phyloP scores from a whole-genome alignment of 768 basidiomycete species.

The Hydnomerulius pinastri region DNA sequence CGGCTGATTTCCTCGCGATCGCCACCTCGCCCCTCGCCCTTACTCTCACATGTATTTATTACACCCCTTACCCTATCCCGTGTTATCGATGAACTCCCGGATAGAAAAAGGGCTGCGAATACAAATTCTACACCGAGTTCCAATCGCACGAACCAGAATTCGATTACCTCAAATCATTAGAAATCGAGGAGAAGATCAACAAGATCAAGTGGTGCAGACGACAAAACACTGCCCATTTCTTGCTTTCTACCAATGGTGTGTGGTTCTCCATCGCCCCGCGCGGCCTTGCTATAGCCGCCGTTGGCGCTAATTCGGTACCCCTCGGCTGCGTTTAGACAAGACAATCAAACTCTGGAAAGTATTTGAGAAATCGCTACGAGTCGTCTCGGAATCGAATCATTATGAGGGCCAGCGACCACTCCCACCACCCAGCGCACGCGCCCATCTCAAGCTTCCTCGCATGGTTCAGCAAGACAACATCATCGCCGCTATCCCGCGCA shows the following conservation, averaged over 20 bases:
- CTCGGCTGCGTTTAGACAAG: constrained; percentile 67
- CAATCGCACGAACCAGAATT: constrained; percentile 99
- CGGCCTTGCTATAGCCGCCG: neutral
- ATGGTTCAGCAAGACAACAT: constrained; percentile 96
- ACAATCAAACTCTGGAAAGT: constrained; percentile 99
- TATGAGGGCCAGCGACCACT: constrained; percentile 74
- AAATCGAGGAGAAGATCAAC: constrained; percentile 99
- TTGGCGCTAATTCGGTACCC: neutral
- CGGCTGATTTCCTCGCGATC: constrained; percentile 38
- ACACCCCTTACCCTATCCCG: constrained; percentile 9
- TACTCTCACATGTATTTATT: constrained; percentile 15
- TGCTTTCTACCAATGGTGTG: constrained; percentile 95
- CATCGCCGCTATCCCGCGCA: constrained; percentile 96
- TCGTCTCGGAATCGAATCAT: constrained; percentile 96
- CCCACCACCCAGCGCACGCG: constrained; percentile 57
- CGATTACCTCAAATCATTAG: constrained; percentile 98
- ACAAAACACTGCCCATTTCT: constrained; percentile 96
- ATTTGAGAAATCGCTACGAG: constrained; percentile 96
- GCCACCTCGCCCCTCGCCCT: constrained; percentile 12
- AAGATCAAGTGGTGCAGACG: constrained; percentile 99
- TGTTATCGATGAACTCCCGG: constrained; percentile 18
- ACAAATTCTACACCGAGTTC: constrained; percentile 99
- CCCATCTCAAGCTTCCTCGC: constrained; percentile 81
- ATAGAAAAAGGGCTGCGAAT: constrained; percentile 99
- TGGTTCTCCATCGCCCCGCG: constrained; percentile 10